Evolutionary conservation across 202 grass and related monocot species (phyloP).

Genomic region (Hordeum pubiflorum): DNA sequence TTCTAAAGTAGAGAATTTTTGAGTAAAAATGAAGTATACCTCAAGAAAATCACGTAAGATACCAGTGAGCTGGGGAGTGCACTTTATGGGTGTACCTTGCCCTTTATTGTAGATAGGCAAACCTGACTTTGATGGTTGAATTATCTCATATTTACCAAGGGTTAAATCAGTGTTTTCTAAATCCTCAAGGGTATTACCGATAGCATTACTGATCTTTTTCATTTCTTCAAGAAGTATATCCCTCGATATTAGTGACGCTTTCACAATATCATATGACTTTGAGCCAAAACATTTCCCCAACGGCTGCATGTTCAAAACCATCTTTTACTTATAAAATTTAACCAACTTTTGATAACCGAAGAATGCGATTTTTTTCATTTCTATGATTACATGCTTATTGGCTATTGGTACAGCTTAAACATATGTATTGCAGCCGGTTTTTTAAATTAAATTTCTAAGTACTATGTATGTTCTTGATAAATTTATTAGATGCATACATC

Average conservation of each 20-base stretch:
- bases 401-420: too few species aligned
- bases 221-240: conserved; percentile 64
- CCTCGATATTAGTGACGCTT: conserved; percentile 55
- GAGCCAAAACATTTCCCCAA: conserved; percentile 36
- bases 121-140: conserved; percentile 39
- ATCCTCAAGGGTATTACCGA: conserved; percentile 54
- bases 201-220: conserved; percentile 55
- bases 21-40: conserved; percentile 36
- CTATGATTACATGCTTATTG: too few species aligned
- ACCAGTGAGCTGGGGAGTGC: conserved; percentile 37
- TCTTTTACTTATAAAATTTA: too few species aligned
- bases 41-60: conserved; percentile 69
- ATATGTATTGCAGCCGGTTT: background rate
- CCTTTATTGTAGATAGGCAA: conserved; percentile 32
- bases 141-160: conserved; percentile 63
- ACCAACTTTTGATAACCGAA: background rate
- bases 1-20: too few species aligned
- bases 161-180: conserved; percentile 41
- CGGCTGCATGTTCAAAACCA: conserved; percentile 12
- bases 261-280: conserved; percentile 54
- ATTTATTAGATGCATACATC: background rate
- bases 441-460: background rate
- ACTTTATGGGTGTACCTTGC: conserved; percentile 27
- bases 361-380: background rate
- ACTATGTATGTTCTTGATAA: background rate